Base-by-base conservation (phyloP, 2,329 filamentous ascomycete species). In the Microsporum ferrugineum region DNA sequence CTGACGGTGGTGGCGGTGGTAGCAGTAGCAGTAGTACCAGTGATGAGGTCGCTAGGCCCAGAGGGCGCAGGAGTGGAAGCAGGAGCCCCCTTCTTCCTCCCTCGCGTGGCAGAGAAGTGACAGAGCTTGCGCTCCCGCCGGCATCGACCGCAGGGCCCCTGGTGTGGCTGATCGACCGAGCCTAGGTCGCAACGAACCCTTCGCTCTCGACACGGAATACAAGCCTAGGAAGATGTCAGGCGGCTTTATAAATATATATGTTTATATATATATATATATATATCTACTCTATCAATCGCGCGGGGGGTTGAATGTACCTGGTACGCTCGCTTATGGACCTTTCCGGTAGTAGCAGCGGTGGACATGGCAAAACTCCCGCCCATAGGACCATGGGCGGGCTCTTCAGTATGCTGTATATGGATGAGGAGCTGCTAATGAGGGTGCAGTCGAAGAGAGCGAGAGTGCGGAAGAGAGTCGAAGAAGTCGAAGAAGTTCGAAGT, bases 131-230 rank as follows among this genome's bases (percentile, higher is more conserved):
- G 63, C 60, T 66, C 65, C 23, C 65, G 63, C 14, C 65, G 61
- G 59, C 65, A 66, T 59, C 65, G 59, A 39, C 64, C 62, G 60
- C 65, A 66, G 27, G 65, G 65, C 4, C 65, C 65, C n/a, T 65
- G 58, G 58, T 63, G 63, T 5, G 65, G 65, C 36, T 63, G 57
- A 33, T 66, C 65, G 45, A 66, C 65, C 23, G 65, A 65, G 12
- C 65, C 65, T 14, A 66, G 59, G 49, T 66, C 65, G 43, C 65
- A 66, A 33, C 64, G 63, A 3, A 66, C 65, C 62, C 65, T 59
- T 14, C 65, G 65, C 58, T 66, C 65, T 58, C 65, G 63, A 60
- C 65, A 66, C 31, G 65, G 65, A 58, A 65, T 66, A 60, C 65
- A 66, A 49, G 65, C 65, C 65, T 66, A 60, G 6, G 6, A n/a